Percentiles rank a stretch among this genome's conserved stretches.
Conservation (phyloP, 345 rosid genomes). For the Draba incana region DNA sequence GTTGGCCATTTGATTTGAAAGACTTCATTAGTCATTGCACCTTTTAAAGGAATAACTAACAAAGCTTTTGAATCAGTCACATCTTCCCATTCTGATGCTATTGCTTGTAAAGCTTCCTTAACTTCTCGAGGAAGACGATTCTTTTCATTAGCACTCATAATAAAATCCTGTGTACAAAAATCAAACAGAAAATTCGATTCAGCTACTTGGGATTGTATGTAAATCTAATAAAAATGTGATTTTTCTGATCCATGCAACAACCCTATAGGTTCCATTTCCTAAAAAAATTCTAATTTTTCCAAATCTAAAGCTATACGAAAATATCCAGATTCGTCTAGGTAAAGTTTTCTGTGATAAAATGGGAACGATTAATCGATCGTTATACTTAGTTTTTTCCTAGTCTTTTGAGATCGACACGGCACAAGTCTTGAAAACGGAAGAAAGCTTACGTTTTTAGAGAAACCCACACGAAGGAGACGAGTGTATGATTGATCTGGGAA, state of each 20-base stretch:
- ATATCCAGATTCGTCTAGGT: neutral
- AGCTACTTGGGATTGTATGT: neutral
- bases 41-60: conserved; percentile 69
- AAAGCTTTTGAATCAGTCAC: conserved; percentile 57
- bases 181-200: conserved; percentile 13
- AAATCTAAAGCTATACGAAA: neutral
- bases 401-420: conserved; percentile 4
- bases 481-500: neutral
- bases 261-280: neutral
- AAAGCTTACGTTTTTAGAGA: conserved; percentile 19
- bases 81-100: conserved; percentile 79
- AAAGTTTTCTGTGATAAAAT: neutral
- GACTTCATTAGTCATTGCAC: conserved; percentile 95
- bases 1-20: conserved; percentile 88
- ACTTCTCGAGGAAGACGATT: conserved; percentile 43
- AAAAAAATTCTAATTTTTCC: neutral
- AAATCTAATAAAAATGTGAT: neutral
- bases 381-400: neutral
- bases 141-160: conserved; percentile 34
- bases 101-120: conserved; percentile 56
- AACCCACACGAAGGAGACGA: conserved; percentile 6
- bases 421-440: neutral
- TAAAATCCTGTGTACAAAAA: neutral
- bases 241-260: conserved; percentile 12
- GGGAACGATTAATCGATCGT: conserved; percentile 4